Base-by-base conservation (phyloP, 306 rosid genomes). In the Castanea sativa region DNA sequence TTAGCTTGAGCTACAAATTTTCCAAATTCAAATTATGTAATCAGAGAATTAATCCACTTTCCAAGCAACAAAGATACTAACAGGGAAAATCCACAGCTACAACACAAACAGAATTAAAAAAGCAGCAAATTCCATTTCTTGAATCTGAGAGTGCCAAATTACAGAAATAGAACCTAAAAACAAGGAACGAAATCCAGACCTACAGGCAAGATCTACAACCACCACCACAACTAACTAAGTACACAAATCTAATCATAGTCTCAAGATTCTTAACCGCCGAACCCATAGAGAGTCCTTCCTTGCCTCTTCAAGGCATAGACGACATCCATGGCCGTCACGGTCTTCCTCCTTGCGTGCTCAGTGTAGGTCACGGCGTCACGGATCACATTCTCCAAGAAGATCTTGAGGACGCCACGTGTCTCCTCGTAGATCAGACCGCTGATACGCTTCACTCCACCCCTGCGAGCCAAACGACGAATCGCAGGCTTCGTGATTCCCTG, bases 401-500 rank as follows among this genome's bases (percentile, higher is more conserved):
- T 87, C 81, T 84, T 87, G 56, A 87, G 64, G 15, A 87, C 90
- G 0, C 90, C 90, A n/a, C 88, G 52, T 32, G 90, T 87, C 70
- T 87, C 90, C 67, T 87, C 88, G 32, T 87, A 87, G 76, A 87
- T 87, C 25, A 87, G 85, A 5, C 90, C 90, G 10, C 88, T 84
- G 78, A 87, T 87, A 27, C 88, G 86, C 83, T 87, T 87, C 29
- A 87, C 86, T 0, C 88, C 88, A 9, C 90, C 90, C 7, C 90
- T 41, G 55, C 90, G 90, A 52, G 90, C 90, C 71, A 87, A 5
- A 6, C 90, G 90, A 0, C 88, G 90, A 19, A 87, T 87, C 0
- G 90, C 90, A 0, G 88, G 90, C 86, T 87, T 88, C 16, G 87
- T 87, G 38, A 85, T 87, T 5, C 89, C 88, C 78, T 88, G 90